phyloP scores from a whole-genome alignment of 352 stramenopile species.

The Globisporangium takayamanum region DNA sequence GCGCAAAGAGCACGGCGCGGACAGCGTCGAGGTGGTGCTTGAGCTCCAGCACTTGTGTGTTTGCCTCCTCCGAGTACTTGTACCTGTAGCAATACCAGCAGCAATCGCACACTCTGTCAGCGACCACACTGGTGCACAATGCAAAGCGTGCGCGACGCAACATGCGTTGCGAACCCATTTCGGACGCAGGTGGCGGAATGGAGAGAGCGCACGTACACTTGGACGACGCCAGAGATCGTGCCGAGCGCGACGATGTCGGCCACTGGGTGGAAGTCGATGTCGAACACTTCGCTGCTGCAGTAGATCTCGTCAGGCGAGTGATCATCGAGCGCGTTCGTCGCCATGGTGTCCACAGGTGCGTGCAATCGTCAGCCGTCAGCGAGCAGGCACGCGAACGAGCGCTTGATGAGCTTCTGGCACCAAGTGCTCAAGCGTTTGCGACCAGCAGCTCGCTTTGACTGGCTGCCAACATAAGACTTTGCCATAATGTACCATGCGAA shows the following conservation, averaged over 20 bases:
- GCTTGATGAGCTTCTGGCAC: conserved; percentile 1
- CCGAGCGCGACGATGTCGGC: conserved; percentile 65
- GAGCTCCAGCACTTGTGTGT: conserved; percentile 64
- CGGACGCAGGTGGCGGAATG: not conserved
- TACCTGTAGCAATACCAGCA: conserved; percentile 30
- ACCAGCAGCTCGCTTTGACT: conserved; percentile 23
- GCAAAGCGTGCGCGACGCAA: too few species aligned
- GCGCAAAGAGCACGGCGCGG: conserved; percentile 59
- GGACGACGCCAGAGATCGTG: conserved; percentile 67
- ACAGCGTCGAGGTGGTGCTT: conserved; percentile 73
- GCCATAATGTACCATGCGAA: too few species aligned
- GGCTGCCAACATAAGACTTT: conserved; percentile 3
- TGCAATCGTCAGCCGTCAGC: not conserved
- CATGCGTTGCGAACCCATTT: too few species aligned
- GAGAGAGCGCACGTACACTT: conserved; percentile 48
- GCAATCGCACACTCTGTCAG: not conserved
- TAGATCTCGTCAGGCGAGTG: conserved; percentile 76
- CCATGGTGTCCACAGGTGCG: conserved; percentile 24
- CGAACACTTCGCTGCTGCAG: conserved; percentile 71
- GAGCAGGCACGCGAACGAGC: not conserved
- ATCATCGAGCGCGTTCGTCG: conserved; percentile 48
- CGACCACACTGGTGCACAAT: not conserved
- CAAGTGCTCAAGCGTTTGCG: not conserved
- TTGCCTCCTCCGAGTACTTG: conserved; percentile 71
- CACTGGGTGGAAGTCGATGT: conserved; percentile 82